Percentiles rank a stretch among this genome's conserved stretches.
phyloP scores from a whole-genome alignment of 2,329 filamentous ascomycete genomes.

The Shiraia sp. region DNA sequence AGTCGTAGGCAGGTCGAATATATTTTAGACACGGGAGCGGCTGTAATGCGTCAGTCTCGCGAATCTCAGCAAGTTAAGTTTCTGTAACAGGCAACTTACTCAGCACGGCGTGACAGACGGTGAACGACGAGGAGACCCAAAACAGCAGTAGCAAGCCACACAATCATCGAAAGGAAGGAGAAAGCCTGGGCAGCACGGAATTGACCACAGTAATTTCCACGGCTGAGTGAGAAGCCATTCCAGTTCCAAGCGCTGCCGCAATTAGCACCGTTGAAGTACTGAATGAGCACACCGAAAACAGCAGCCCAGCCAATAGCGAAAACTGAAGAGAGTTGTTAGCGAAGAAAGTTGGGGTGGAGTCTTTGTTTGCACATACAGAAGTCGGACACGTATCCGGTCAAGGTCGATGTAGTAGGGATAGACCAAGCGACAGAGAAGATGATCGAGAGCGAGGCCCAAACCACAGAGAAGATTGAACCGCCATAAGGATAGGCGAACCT shows the following conservation, averaged over 20 bases:
- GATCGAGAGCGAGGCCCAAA: slow-evolving; percentile 70
- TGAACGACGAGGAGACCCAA: slow-evolving; percentile 25
- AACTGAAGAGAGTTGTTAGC: slow-evolving; percentile 38
- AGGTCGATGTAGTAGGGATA: slow-evolving; percentile 68
- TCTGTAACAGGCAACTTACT: slow-evolving; percentile 8
- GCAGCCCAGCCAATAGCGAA: slow-evolving; percentile 70
- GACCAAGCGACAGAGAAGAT: slow-evolving; percentile 73
- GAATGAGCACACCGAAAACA: slow-evolving; percentile 46
- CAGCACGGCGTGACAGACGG: slow-evolving; percentile 15
- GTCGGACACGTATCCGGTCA: slow-evolving; percentile 73
- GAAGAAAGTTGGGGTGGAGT: too few species aligned
- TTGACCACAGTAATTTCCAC: slow-evolving; percentile 60
- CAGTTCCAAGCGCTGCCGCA: slow-evolving; percentile 53
- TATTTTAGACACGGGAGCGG: too few species aligned
- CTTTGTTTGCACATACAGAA: slow-evolving; percentile 40
- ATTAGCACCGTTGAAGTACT: slow-evolving; percentile 25
- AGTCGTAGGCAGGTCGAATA: too few species aligned
- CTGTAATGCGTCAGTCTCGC: too few species aligned
- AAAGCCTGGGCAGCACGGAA: slow-evolving; percentile 76
- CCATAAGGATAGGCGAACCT: slow-evolving; percentile 56
- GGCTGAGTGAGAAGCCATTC: slow-evolving; percentile 52
- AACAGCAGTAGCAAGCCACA: slow-evolving; percentile 65
- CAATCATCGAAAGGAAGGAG: slow-evolving; percentile 69
- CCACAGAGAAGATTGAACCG: slow-evolving; percentile 75
- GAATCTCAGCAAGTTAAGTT: too few species aligned